phyloP scores from a whole-genome alignment of 2,329 filamentous ascomycete genomes.

The Cryphonectria radicalis region DNA sequence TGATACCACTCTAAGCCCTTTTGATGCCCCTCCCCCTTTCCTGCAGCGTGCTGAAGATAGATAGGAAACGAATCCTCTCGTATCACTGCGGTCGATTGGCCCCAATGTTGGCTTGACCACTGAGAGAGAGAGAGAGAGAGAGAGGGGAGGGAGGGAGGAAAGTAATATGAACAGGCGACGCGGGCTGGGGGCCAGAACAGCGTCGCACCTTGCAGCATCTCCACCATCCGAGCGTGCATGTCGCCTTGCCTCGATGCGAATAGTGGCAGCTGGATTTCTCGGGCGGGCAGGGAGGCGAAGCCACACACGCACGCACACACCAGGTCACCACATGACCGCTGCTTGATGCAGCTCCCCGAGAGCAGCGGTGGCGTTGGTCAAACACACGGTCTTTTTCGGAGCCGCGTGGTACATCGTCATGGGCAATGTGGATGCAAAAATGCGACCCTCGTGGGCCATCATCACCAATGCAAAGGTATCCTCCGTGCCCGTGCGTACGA shows the following conservation, averaged over 20 bases:
- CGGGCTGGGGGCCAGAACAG: conserved; percentile 1
- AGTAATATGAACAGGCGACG: too few species aligned
- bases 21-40: background rate
- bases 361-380: background rate
- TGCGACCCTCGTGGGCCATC: background rate
- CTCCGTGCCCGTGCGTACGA: background rate
- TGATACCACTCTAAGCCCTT: background rate
- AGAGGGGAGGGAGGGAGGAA: too few species aligned
- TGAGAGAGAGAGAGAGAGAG: too few species aligned
- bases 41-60: background rate
- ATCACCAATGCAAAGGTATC: background rate
- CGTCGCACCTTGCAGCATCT: conserved; percentile 9
- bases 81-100: background rate
- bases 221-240: conserved; percentile 22
- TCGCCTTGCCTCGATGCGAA: conserved; percentile 15
- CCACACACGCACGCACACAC: too few species aligned
- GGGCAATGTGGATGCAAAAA: background rate
- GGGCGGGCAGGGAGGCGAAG: background rate
- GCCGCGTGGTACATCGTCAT: background rate
- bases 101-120: background rate
- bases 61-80: background rate
- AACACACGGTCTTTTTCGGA: background rate
- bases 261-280: background rate
- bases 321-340: background rate
- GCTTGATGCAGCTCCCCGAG: background rate